Conservation (phyloP, 192 early-diverging fungal species). For the Powellomyces hirtus region DNA sequence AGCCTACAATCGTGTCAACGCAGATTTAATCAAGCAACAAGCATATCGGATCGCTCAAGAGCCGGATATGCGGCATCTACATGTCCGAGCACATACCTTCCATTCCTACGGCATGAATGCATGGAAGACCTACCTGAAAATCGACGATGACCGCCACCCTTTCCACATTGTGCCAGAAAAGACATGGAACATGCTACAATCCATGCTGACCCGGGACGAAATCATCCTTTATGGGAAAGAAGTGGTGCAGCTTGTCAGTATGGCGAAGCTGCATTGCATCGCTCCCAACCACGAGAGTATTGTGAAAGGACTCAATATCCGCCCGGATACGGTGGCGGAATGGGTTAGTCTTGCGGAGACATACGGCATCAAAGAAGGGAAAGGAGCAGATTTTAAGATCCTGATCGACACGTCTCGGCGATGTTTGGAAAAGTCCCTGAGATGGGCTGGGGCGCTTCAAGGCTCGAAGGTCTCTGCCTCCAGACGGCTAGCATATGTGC, state of each 20-base stretch:
- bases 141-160: not conserved
- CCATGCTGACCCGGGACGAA: conserved; percentile 11
- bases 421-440: conserved; percentile 6
- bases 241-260: conserved; percentile 11
- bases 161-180: conserved; percentile 10
- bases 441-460: conserved; percentile 19
- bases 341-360: not conserved
- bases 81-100: conserved; percentile 8
- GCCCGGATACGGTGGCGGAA: conserved; percentile 5
- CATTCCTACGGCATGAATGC: conserved; percentile 10
- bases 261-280: conserved; percentile 24
- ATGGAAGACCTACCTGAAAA: conserved; percentile 9
- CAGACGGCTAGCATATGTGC: not conserved
- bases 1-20: conserved; percentile 22
- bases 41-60: not conserved
- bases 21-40: conserved; percentile 3
- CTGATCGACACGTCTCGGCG: not conserved
- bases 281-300: conserved; percentile 7
- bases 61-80: not conserved
- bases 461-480: not conserved
- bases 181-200: conserved; percentile 21
- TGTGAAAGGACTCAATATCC: not conserved
- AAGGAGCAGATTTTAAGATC: not conserved
- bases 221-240: conserved; percentile 5
- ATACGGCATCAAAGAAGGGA: not conserved